Conservation (phyloP, 2,329 filamentous ascomycete species). For the Coleophoma eucalyptorum region DNA sequence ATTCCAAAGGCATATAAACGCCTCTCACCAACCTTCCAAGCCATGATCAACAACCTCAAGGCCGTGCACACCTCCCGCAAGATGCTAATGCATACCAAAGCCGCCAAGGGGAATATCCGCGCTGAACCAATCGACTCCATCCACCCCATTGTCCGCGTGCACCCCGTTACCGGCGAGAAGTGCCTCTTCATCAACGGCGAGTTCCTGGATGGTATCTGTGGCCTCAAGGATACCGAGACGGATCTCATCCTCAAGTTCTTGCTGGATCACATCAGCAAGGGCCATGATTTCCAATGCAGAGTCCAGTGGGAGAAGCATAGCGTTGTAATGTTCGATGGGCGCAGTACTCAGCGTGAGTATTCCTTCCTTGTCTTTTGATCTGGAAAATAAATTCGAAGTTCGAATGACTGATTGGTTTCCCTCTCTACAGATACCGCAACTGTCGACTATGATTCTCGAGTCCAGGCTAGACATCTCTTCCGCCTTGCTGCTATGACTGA, state of each 20-base stretch:
- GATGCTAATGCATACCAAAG: slow-evolving; percentile 49
- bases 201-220: slow-evolving; percentile 64
- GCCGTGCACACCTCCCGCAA: slow-evolving; percentile 60
- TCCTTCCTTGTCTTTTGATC: not conserved
- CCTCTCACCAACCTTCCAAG: slow-evolving; percentile 28
- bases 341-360: slow-evolving; percentile 39
- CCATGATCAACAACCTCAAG: slow-evolving; percentile 50
- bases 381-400: not conserved
- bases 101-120: slow-evolving; percentile 58
- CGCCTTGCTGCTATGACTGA: slow-evolving; percentile 44
- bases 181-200: slow-evolving; percentile 66
- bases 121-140: slow-evolving; percentile 57
- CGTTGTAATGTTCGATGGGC: slow-evolving; percentile 47
- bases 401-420: not conserved
- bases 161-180: slow-evolving; percentile 72
- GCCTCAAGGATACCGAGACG: slow-evolving; percentile 64
- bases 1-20: slow-evolving; percentile 47
- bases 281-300: slow-evolving; percentile 67
- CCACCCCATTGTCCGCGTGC: slow-evolving; percentile 66
- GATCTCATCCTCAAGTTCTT: slow-evolving; percentile 63
- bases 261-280: slow-evolving; percentile 61
- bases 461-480: slow-evolving; percentile 44
- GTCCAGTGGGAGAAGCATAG: slow-evolving; percentile 59
- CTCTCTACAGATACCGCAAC: slow-evolving; percentile 40
- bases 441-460: slow-evolving; percentile 43